Evolutionary conservation across 2,329 filamentous ascomycete genomes (phyloP).

Genomic region (Peltaster fructicola): DNA sequence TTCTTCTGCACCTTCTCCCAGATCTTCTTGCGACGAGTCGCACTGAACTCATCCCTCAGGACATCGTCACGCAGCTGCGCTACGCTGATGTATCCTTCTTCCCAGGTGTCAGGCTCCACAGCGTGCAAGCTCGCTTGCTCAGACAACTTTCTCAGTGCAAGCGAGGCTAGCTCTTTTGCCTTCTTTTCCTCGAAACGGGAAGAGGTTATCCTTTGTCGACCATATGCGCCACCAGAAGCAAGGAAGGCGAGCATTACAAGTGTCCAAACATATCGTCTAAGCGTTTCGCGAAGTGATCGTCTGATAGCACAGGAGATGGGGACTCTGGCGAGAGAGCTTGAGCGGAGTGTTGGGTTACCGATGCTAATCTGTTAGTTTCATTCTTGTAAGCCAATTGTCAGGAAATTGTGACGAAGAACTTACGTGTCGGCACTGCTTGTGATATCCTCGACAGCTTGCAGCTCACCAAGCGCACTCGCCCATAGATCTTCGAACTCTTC

Average conservation of each 20-base stretch:
- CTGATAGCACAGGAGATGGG: slow-evolving; percentile 67
- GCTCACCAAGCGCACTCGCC: slow-evolving; percentile 54
- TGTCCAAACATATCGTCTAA: slow-evolving; percentile 76
- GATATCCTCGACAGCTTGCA: slow-evolving; percentile 45
- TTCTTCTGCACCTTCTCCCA: slow-evolving; percentile 72
- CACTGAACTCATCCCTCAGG: slow-evolving; percentile 60
- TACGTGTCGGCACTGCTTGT: slow-evolving; percentile 39
- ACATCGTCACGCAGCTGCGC: slow-evolving; percentile 86
- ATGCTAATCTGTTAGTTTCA: slow-evolving; percentile 73
- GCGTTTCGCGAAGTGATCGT: slow-evolving; percentile 57
- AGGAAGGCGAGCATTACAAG: slow-evolving; percentile 47
- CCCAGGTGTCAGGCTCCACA: slow-evolving; percentile 40
- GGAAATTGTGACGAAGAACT: no score
- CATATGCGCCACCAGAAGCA: slow-evolving; percentile 39
- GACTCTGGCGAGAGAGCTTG: slow-evolving; percentile 81
- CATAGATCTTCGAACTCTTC: slow-evolving; percentile 86
- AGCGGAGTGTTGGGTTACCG: slow-evolving; percentile 47
- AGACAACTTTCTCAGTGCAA: slow-evolving; percentile 69
- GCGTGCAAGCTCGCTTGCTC: slow-evolving; percentile 68
- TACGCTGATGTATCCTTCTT: slow-evolving; percentile 69
- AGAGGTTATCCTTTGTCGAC: slow-evolving; percentile 43
- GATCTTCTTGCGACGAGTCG: slow-evolving; percentile 57
- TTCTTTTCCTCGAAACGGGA: slow-evolving; percentile 49
- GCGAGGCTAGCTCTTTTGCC: slow-evolving; percentile 66
- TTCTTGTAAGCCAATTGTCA: slow-evolving; percentile 10